Evolutionary conservation across 805 yeast species (phyloP).

Genomic region (Suhomyces xylopsoci): DNA sequence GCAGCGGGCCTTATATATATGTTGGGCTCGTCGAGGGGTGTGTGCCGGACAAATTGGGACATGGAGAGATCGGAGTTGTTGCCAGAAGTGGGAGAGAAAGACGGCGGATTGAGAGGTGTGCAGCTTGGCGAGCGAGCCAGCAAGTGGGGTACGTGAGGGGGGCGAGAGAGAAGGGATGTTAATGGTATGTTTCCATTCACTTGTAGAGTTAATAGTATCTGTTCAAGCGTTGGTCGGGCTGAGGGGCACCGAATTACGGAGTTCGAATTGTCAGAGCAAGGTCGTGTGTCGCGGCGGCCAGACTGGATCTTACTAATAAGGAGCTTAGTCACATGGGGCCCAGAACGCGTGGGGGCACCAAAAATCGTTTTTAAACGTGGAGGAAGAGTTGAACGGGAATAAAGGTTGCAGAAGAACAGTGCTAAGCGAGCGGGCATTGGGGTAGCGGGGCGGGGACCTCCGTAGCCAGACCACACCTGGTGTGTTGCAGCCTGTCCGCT

Average conservation of each 20-base stretch:
- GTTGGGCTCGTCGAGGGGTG: slow-evolving; percentile 5
- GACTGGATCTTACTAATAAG: not conserved
- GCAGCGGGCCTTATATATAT: slow-evolving; percentile 4
- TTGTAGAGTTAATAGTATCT: no score
- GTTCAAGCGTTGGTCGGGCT: not conserved
- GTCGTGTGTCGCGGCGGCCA: not conserved
- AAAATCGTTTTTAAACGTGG: not conserved
- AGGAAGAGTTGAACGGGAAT: not conserved
- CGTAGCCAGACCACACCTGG: no score
- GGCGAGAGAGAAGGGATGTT: not conserved
- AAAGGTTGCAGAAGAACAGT: not conserved
- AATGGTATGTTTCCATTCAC: no score
- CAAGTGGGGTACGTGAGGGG: not conserved
- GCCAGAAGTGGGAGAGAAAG: not conserved
- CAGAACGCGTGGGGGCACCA: not conserved
- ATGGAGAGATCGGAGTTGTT: not conserved
- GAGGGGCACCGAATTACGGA: not conserved
- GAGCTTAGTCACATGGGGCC: not conserved
- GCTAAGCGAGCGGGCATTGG: not conserved
- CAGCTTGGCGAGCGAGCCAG: not conserved
- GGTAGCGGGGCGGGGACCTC: not conserved
- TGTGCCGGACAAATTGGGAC: not conserved
- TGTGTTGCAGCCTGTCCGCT: not conserved
- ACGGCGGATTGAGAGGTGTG: not conserved
- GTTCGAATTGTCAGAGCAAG: not conserved